Evolutionary conservation across 2,329 filamentous ascomycete species (phyloP).

Genomic region (Orbilia blumenaviensis): DNA sequence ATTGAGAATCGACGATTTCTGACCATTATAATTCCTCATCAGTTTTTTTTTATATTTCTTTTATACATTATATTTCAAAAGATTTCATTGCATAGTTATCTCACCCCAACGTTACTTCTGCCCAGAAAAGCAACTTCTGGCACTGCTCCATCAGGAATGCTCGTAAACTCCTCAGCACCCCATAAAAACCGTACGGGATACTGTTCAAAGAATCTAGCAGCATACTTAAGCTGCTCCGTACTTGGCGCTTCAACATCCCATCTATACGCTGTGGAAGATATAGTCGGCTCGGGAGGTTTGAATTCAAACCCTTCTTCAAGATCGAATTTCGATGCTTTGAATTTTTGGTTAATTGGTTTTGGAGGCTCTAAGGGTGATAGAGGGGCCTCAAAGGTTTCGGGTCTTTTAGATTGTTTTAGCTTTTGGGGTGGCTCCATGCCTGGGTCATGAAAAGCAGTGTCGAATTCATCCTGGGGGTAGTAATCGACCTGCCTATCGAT

Average conservation of each 20-base stretch:
- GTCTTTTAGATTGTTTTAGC: not conserved
- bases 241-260: conserved; percentile 66
- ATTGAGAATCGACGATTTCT: conserved; percentile 73
- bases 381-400: not conserved
- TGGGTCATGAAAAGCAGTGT: not conserved
- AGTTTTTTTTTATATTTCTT: not conserved
- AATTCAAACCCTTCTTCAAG: conserved; percentile 42
- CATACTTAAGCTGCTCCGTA: conserved; percentile 62
- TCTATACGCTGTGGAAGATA: conserved; percentile 60
- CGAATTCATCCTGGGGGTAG: not conserved
- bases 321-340: conserved; percentile 41
- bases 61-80: not conserved
- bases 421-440: not conserved
- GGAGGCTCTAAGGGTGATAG: not conserved
- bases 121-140: conserved; percentile 70
- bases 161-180: conserved; percentile 70
- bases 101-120: conserved; percentile 71
- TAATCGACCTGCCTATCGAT: not conserved
- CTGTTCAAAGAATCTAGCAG: conserved; percentile 63
- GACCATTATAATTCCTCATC: not conserved
- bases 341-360: conserved; percentile 30
- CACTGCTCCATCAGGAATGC: conserved; percentile 65
- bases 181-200: conserved; percentile 68
- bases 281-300: conserved; percentile 43
- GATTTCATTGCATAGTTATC: not conserved